phyloP scores from a whole-genome alignment of 2,329 filamentous ascomycete species.

The Botryotinia convoluta region DNA sequence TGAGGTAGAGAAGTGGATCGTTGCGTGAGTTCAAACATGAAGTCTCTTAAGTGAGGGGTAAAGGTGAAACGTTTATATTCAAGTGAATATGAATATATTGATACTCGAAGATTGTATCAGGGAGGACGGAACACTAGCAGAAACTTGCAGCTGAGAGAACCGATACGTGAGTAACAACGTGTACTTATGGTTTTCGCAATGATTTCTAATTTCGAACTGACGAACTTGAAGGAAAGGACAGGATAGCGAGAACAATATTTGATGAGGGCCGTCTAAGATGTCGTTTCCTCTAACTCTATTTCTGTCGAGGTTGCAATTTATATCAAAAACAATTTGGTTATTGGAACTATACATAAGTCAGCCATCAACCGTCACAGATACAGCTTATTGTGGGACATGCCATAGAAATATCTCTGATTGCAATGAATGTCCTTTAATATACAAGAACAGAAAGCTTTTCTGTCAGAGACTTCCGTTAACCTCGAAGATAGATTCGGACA shows the following conservation, averaged over 20 bases:
- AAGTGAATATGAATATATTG: not conserved
- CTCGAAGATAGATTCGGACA: not conserved
- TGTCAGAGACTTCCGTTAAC: not conserved
- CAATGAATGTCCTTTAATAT: not conserved
- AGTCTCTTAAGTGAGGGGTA: conserved; percentile 6
- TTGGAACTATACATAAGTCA: not conserved
- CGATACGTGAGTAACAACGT: not conserved
- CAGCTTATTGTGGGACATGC: not conserved
- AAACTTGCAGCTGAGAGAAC: not conserved
- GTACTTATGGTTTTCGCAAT: not conserved
- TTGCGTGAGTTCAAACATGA: conserved; percentile 22
- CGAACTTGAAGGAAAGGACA: not conserved
- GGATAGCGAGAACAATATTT: not conserved
- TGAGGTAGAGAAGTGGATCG: conserved; percentile 20
- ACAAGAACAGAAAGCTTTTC: conserved; percentile 1
- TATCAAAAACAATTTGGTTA: not conserved
- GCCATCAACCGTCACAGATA: not conserved
- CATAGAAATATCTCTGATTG: not conserved
- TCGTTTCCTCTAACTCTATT: not conserved
- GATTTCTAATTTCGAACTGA: too few relatives aligned
- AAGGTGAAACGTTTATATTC: conserved; percentile 9
- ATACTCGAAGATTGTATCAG: not conserved
- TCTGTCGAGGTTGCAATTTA: not conserved
- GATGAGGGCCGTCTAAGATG: not conserved
- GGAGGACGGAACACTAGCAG: not conserved